phyloP scores from a whole-genome alignment of 176 grass and related monocot genomes.

The Phragmites australis region DNA sequence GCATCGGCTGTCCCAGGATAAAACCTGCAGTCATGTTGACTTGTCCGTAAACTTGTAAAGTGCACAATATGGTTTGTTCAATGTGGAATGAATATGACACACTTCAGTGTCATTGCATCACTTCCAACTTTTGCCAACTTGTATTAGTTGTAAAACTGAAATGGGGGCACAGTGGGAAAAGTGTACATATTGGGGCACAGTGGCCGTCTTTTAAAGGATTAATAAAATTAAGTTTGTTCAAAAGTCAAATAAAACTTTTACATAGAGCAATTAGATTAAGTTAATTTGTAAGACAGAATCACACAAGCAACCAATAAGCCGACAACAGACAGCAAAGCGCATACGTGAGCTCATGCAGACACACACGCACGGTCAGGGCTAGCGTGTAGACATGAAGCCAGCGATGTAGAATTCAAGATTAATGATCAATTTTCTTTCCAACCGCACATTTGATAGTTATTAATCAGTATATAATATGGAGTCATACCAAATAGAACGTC shows the following conservation, averaged over 20 bases:
- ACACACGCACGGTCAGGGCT: not conserved
- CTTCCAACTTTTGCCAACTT: not conserved
- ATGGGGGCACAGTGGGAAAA: not conserved
- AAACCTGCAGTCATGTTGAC: constrained; percentile 57
- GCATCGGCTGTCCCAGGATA: constrained; percentile 90
- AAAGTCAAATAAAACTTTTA: constrained; percentile 1
- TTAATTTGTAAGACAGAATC: not conserved
- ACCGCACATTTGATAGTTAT: not conserved
- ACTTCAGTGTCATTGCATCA: not conserved
- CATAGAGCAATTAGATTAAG: not conserved
- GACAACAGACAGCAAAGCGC: not conserved
- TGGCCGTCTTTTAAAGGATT: not conserved
- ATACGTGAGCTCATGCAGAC: not conserved
- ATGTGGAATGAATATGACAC: constrained; percentile 15
- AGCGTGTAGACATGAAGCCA: not conserved
- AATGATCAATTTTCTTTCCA: not conserved
- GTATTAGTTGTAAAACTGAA: not conserved
- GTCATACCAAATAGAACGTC: not conserved
- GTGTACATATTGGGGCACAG: not conserved
- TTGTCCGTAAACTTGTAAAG: constrained; percentile 14
- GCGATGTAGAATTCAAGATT: not conserved
- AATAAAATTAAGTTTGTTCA: not conserved
- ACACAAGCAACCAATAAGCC: not conserved
- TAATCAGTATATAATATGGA: not conserved
- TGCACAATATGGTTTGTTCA: not conserved